These are phyloP conservation scores for Aspergillus pseudoglaucus DNA, from an alignment of 2,329 filamentous ascomycete genomes.

Conservation along the genomic window DNA sequence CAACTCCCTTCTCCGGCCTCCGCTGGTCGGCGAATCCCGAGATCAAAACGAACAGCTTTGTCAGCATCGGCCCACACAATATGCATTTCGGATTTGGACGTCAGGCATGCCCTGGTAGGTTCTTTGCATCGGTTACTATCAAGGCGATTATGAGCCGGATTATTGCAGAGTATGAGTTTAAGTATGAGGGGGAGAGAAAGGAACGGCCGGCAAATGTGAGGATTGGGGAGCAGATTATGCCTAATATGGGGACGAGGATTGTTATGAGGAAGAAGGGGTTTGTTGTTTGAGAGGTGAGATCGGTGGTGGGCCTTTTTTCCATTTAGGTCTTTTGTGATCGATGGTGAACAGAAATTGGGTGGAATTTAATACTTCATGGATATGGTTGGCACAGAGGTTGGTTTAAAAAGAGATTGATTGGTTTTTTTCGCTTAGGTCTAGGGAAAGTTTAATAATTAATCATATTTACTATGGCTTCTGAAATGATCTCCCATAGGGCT, in stretches of 20 bases:
- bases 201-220: slow-evolving; percentile 16
- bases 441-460: too few species aligned
- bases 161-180: slow-evolving; percentile 24
- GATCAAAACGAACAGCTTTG: slow-evolving; percentile 12
- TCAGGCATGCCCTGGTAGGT: slow-evolving; percentile 20
- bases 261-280: slow-evolving; percentile 14
- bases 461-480: too few species aligned
- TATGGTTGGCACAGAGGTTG: too few species aligned
- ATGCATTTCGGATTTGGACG: slow-evolving; percentile 24
- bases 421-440: too few species aligned
- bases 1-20: slow-evolving; percentile 19
- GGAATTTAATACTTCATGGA: too few species aligned
- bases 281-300: neutral
- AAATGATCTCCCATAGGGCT: too few species aligned
- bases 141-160: slow-evolving; percentile 23
- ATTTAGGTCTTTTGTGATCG: too few species aligned
- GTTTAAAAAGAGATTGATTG: too few species aligned
- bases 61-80: slow-evolving; percentile 13
- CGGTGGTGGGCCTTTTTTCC: neutral
- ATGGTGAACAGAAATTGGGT: neutral
- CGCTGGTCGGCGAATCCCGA: slow-evolving; percentile 19
- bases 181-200: slow-evolving; percentile 13
- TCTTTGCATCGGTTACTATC: slow-evolving; percentile 16
- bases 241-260: slow-evolving; percentile 14
- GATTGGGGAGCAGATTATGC: slow-evolving; percentile 25